A percentile compares a stretch with the other conserved stretches of the same genome.
phyloP scores from a whole-genome alignment of 192 early-diverging fungal species.

The Coemansia sp. region DNA sequence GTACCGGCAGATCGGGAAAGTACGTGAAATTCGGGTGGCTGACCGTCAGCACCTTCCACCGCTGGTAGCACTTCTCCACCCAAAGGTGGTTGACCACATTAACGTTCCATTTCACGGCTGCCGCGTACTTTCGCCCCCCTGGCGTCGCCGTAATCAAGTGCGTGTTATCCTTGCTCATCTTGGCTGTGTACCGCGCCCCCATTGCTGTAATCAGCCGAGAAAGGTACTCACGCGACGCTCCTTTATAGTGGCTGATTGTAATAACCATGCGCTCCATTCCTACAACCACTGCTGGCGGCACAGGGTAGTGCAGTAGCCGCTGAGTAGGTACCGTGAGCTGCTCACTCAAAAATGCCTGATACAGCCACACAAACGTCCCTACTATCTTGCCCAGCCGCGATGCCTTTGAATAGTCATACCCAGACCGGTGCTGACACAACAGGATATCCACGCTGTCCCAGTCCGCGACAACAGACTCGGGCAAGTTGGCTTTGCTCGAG shows the following conservation, averaged over 20 bases:
- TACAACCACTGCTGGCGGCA: slow-evolving; percentile 20
- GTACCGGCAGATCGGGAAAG: slow-evolving; percentile 58
- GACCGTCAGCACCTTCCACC: slow-evolving; percentile 63
- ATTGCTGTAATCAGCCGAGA: slow-evolving; percentile 61
- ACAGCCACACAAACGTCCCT: slow-evolving; percentile 56
- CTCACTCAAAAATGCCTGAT: slow-evolving; percentile 30
- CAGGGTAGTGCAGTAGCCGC: slow-evolving; percentile 51
- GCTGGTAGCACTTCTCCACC: slow-evolving; percentile 77
- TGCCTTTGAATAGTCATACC: slow-evolving; percentile 56
- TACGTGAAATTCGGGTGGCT: slow-evolving; percentile 59
- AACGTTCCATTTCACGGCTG: slow-evolving; percentile 67
- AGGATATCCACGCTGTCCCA: slow-evolving; percentile 49
- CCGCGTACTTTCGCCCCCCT: slow-evolving; percentile 67
- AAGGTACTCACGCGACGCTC: slow-evolving; percentile 67
- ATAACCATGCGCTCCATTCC: slow-evolving; percentile 57
- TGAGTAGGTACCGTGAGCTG: slow-evolving; percentile 33
- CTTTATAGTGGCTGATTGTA: slow-evolving; percentile 72
- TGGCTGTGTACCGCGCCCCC: slow-evolving; percentile 68
- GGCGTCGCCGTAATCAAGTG: slow-evolving; percentile 74
- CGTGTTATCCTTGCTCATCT: slow-evolving; percentile 68
- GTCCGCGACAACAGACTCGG: slow-evolving; percentile 33
- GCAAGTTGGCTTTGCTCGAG: slow-evolving; percentile 13
- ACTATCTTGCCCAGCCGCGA: slow-evolving; percentile 56
- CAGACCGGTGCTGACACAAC: slow-evolving; percentile 50
- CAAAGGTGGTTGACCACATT: slow-evolving; percentile 83